Conservation (phyloP, 352 stramenopile genomes). For the Phytophthora tentaculata region DNA sequence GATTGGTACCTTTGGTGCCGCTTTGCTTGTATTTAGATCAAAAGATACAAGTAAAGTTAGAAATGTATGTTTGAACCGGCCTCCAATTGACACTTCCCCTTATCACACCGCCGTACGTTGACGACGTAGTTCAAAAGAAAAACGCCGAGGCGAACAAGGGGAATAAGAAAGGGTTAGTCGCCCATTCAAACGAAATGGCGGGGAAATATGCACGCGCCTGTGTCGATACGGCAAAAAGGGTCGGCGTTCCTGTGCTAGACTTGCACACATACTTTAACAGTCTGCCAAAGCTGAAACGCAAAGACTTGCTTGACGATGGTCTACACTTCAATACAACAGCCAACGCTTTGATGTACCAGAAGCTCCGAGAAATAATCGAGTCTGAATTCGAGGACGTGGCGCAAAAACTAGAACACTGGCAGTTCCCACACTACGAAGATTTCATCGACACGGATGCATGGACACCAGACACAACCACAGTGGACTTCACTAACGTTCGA, state of each 20-base stretch:
- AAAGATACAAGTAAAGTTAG: too few relatives aligned
- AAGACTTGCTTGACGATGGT: slow-evolving; percentile 41
- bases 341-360: slow-evolving; percentile 39
- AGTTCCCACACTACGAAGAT: slow-evolving; percentile 43
- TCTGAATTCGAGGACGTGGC: slow-evolving; percentile 18
- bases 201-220: slow-evolving; percentile 52
- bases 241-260: slow-evolving; percentile 45
- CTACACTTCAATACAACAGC: slow-evolving; percentile 54
- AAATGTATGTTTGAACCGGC: too few relatives aligned
- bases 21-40: too few relatives aligned
- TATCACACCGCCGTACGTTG: slow-evolving; percentile 38
- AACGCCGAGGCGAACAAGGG: slow-evolving; percentile 19
- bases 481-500: slow-evolving; percentile 19
- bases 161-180: slow-evolving; percentile 25
- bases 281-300: slow-evolving; percentile 34
- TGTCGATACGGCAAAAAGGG: slow-evolving; percentile 34
- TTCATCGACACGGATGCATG: slow-evolving; percentile 39
- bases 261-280: slow-evolving; percentile 52
- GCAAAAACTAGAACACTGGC: slow-evolving; percentile 25
- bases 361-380: slow-evolving; percentile 27
- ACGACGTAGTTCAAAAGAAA: slow-evolving; percentile 36
- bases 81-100: too few relatives aligned
- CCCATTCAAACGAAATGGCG: slow-evolving; percentile 48
- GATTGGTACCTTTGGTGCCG: too few relatives aligned
- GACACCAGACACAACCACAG: slow-evolving; percentile 12